Percentiles rank a stretch among this genome's conserved stretches.
phyloP scores from a whole-genome alignment of 2,329 filamentous ascomycete genomes.

The Clarireedia monteithiana region DNA sequence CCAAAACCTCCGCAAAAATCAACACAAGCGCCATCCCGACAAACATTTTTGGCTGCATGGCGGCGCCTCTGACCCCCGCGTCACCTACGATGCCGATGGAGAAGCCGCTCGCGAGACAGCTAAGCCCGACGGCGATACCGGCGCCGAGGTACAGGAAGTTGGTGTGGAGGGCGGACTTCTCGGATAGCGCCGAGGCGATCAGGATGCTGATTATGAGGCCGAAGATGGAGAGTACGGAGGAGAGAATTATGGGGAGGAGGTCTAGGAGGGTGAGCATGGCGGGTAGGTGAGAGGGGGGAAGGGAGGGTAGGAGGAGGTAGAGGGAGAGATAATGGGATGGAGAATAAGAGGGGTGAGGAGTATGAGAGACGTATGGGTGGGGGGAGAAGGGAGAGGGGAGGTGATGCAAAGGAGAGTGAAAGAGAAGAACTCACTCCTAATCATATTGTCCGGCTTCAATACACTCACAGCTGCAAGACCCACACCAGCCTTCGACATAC shows the following conservation, averaged over 20 bases:
- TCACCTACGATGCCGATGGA: constrained; percentile 82
- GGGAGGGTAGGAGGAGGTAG: too few relatives aligned
- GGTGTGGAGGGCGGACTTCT: constrained; percentile 64
- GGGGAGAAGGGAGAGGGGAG: background rate
- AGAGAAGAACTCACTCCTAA: constrained; percentile 69
- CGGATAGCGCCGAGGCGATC: constrained; percentile 66
- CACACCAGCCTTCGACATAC: constrained; percentile 95
- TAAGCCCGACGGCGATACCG: constrained; percentile 69
- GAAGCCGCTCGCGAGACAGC: constrained; percentile 66
- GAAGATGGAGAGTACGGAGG: constrained; percentile 99
- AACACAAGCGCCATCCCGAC: constrained; percentile 74
- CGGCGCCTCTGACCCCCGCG: constrained; percentile 75
- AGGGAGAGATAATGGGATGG: too few relatives aligned
- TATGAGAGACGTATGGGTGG: background rate
- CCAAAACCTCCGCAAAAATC: constrained; percentile 75
- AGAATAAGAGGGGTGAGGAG: background rate
- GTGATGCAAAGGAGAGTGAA: too few relatives aligned
- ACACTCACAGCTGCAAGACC: constrained; percentile 97
- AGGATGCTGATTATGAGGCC: constrained; percentile 78
- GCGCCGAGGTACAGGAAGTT: constrained; percentile 77
- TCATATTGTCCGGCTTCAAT: constrained; percentile 89
- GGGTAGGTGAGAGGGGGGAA: too few relatives aligned
- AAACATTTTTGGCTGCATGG: constrained; percentile 58
- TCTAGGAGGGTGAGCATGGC: constrained; percentile 43
- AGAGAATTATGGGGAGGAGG: constrained; percentile 99